Percentiles rank a stretch among this genome's conserved stretches.
Evolutionary conservation across 2,329 filamentous ascomycete species (phyloP).

Genomic region (Colletotrichum sp.): DNA sequence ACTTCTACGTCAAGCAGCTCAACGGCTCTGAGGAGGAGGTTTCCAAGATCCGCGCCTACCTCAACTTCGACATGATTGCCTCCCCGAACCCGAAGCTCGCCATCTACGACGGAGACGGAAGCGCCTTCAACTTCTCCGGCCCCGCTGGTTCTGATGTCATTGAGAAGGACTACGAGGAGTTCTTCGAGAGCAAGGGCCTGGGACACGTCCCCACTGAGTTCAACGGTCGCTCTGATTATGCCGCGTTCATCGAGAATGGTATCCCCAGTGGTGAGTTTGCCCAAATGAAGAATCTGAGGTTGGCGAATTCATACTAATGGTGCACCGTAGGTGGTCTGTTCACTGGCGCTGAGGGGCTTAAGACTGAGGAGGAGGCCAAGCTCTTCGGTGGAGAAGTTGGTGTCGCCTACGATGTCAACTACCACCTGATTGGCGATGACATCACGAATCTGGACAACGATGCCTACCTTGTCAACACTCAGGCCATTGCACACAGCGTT

Average conservation of each 20-base stretch:
- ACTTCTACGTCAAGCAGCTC: slow-evolving; percentile 48
- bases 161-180: slow-evolving; percentile 62
- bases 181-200: slow-evolving; percentile 49
- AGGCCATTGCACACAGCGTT: slow-evolving; percentile 45
- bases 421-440: slow-evolving; percentile 50
- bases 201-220: slow-evolving; percentile 67
- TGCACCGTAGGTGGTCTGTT: slow-evolving; percentile 59
- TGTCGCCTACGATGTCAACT: slow-evolving; percentile 49
- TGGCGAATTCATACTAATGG: neutral
- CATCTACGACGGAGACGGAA: slow-evolving; percentile 66
- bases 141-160: slow-evolving; percentile 65
- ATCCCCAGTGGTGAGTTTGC: slow-evolving; percentile 61
- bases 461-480: slow-evolving; percentile 49
- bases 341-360: slow-evolving; percentile 69
- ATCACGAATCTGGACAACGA: slow-evolving; percentile 42
- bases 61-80: slow-evolving; percentile 63
- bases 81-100: slow-evolving; percentile 55
- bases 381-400: slow-evolving; percentile 68
- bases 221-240: slow-evolving; percentile 68
- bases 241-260: slow-evolving; percentile 67
- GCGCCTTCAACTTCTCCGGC: slow-evolving; percentile 59
- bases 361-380: slow-evolving; percentile 62
- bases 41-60: slow-evolving; percentile 55
- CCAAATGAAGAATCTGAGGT: neutral
- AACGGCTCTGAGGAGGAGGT: slow-evolving; percentile 48